Evolutionary conservation across 179 eudicot species (phyloP).

Genomic region (Corrigiola litoralis): DNA sequence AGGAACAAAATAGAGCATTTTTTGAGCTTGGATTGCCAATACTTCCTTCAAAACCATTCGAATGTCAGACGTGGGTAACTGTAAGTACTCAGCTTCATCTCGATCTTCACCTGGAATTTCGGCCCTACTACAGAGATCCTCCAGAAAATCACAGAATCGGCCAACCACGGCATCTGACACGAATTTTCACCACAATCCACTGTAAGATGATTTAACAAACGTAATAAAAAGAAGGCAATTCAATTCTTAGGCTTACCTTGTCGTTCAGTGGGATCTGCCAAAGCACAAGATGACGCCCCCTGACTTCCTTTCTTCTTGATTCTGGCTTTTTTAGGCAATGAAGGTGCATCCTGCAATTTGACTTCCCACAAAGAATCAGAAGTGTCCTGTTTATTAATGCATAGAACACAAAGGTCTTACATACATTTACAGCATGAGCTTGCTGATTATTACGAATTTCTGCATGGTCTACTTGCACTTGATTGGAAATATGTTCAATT

Average conservation of each 20-base stretch:
- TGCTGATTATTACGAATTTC: constrained; percentile 38
- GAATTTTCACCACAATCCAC: not conserved
- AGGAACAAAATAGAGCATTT: constrained; percentile 66
- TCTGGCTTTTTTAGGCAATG: constrained; percentile 62
- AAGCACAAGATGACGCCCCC: constrained; percentile 31
- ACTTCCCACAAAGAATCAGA: constrained; percentile 9
- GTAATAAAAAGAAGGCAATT: not conserved
- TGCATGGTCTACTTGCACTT: constrained; percentile 31
- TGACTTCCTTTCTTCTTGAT: constrained; percentile 64
- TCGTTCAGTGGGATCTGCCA: constrained; percentile 48
- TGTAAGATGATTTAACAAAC: not conserved
- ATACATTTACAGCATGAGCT: constrained; percentile 43
- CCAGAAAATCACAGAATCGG: constrained; percentile 67
- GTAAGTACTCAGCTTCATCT: constrained; percentile 75
- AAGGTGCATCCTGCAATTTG: constrained; percentile 56
- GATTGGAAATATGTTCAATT: constrained; percentile 29
- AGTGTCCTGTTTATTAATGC: not conserved
- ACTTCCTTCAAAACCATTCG: constrained; percentile 69
- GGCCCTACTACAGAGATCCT: constrained; percentile 72
- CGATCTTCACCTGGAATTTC: constrained; percentile 70
- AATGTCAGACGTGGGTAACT: constrained; percentile 61
- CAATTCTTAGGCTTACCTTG: constrained; percentile 52
- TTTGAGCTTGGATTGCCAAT: constrained; percentile 53
- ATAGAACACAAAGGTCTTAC: constrained; percentile 17
- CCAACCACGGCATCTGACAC: constrained; percentile 56